A percentile compares a stretch with the other conserved stretches of the same genome.
phyloP scores from a whole-genome alignment of 2,329 filamentous ascomycete genomes.

The Neopestalotiopsis rosae region DNA sequence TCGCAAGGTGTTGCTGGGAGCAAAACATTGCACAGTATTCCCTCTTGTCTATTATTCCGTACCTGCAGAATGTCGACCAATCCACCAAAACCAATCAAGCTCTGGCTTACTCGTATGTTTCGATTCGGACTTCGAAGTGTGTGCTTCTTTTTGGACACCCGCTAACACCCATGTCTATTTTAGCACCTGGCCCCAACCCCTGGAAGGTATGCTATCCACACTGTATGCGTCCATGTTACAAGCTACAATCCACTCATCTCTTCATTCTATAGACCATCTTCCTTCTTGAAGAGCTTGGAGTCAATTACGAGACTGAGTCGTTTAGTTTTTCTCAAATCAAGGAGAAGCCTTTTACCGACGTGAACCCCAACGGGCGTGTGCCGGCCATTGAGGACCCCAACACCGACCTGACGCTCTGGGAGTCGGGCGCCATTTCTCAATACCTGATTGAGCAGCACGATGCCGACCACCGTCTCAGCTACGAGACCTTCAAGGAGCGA shows the following conservation, averaged over 20 bases:
- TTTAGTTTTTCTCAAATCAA: conserved; percentile 33
- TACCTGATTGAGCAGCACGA: conserved; percentile 38
- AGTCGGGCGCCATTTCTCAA: conserved; percentile 19
- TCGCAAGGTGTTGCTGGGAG: too few relatives aligned
- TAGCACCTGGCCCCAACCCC: conserved; percentile 16
- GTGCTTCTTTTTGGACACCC: too few relatives aligned
- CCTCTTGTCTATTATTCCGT: too few relatives aligned
- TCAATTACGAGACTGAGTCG: conserved; percentile 35
- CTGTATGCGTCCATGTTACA: neutral
- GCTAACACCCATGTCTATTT: too few relatives aligned
- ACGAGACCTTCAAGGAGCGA: conserved; percentile 39
- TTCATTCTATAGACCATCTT: conserved; percentile 28
- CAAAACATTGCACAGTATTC: too few relatives aligned
- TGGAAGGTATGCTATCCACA: conserved; percentile 6
- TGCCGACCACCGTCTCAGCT: conserved; percentile 41
- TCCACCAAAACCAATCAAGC: too few relatives aligned
- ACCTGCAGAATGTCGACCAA: too few relatives aligned
- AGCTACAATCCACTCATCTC: neutral
- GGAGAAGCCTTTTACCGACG: conserved; percentile 33
- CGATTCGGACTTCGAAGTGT: too few relatives aligned
- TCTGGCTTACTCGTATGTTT: too few relatives aligned
- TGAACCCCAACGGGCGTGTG: conserved; percentile 22
- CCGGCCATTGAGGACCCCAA: conserved; percentile 20
- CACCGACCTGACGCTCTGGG: conserved; percentile 20
- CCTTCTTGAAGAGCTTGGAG: conserved; percentile 35